A percentile compares a stretch with the other conserved stretches of the same genome.
phyloP scores from a whole-genome alignment of 257 asterid genomes.

The Salvia hispanica region DNA sequence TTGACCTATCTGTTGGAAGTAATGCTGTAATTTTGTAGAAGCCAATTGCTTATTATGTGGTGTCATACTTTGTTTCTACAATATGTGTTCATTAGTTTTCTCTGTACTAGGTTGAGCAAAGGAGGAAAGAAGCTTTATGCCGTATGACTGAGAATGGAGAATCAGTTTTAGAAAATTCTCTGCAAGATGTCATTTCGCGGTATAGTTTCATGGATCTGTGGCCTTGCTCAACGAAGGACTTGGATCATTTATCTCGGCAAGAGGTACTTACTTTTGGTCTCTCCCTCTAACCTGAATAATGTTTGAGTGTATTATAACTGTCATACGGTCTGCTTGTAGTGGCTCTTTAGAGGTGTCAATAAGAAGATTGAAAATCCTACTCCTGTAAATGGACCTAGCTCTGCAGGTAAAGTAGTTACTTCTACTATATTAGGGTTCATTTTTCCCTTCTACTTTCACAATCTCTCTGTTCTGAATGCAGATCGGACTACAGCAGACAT shows the following conservation, averaged over 20 bases:
- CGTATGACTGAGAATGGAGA: constrained; percentile 69
- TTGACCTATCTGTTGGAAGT: constrained; percentile 7
- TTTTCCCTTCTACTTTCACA: constrained; percentile 13
- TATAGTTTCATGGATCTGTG: constrained; percentile 93
- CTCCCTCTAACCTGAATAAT: constrained; percentile 16
- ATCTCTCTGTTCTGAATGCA: constrained; percentile 36
- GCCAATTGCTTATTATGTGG: constrained; percentile 12
- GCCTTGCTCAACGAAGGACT: constrained; percentile 95
- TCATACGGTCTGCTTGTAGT: constrained; percentile 41
- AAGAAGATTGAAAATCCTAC: constrained; percentile 67
- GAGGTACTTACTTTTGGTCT: constrained; percentile 55
- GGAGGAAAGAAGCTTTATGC: constrained; percentile 91
- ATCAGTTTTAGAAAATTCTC: constrained; percentile 63
- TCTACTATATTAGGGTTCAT: constrained; percentile 10
- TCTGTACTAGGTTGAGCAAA: constrained; percentile 80
- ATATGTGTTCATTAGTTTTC: neutral
- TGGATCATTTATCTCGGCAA: constrained; percentile 88
- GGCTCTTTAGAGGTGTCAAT: constrained; percentile 70
- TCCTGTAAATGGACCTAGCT: constrained; percentile 57
- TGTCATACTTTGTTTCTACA: neutral
- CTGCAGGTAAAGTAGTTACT: constrained; percentile 46
- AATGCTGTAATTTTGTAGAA: neutral
- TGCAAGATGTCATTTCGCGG: constrained; percentile 87
- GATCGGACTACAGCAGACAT: constrained; percentile 56
- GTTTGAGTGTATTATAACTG: neutral